Conservation (phyloP, 306 rosid species). For the Bauhinia variegata region DNA sequence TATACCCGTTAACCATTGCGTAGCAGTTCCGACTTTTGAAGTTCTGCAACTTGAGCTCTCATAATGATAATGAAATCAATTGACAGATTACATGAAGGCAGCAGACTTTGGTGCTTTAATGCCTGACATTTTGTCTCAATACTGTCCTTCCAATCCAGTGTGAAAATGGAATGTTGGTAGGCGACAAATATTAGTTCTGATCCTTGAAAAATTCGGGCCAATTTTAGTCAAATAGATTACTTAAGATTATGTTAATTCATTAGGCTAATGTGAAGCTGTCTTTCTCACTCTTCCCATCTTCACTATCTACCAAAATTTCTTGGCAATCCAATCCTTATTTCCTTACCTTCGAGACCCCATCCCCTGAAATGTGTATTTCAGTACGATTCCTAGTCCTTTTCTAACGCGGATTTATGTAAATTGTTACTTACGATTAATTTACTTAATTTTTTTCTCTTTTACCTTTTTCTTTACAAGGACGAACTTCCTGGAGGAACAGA, state of each 20-base stretch:
- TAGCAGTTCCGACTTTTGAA: background rate
- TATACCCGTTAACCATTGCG: background rate
- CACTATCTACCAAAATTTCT: background rate
- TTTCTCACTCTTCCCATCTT: conserved; percentile 18
- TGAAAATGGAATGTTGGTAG: background rate
- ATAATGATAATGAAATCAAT: conserved; percentile 1
- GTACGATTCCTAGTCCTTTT: conserved; percentile 8
- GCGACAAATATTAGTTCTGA: background rate
- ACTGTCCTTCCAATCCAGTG: background rate
- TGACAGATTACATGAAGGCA: conserved; percentile 17
- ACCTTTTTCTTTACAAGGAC: conserved; percentile 52
- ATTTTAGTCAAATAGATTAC: background rate
- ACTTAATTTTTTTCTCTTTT: conserved; percentile 20
- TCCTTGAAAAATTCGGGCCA: background rate
- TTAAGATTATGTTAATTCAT: background rate
- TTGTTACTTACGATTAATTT: conserved; percentile 5
- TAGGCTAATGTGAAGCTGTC: background rate
- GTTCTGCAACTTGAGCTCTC: background rate
- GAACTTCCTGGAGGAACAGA: conserved; percentile 74
- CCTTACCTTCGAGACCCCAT: background rate
- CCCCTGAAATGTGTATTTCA: background rate
- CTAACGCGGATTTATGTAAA: conserved; percentile 24
- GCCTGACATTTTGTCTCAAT: background rate
- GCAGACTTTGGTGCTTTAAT: conserved; percentile 9
- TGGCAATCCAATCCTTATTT: background rate